Percentiles rank a stretch among this genome's conserved stretches.
phyloP scores from a whole-genome alignment of 139 green algal species.

The Pseudopediastrum boryanum region DNA sequence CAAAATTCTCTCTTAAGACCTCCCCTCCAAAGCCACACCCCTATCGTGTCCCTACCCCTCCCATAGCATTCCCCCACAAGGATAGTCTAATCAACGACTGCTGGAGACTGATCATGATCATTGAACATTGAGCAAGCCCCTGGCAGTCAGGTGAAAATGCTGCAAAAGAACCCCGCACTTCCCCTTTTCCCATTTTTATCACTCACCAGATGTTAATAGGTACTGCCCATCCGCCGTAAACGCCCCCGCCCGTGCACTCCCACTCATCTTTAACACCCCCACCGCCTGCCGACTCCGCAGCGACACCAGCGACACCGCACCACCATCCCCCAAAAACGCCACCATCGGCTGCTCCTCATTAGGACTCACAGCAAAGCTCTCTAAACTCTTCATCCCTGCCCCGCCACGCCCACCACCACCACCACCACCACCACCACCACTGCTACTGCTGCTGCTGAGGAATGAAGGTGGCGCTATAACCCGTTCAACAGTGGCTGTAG shows the following conservation, averaged over 20 bases:
- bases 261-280: conserved; percentile 86
- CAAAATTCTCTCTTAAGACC: too few relatives aligned
- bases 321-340: conserved; percentile 82
- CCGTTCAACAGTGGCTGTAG: conserved; percentile 57
- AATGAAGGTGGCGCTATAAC: conserved; percentile 51
- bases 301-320: conserved; percentile 76
- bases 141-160: too few relatives aligned
- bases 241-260: conserved; percentile 71
- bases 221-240: conserved; percentile 73
- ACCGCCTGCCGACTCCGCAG: conserved; percentile 71
- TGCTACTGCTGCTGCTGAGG: not conserved
- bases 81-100: too few relatives aligned
- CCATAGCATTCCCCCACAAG: too few relatives aligned
- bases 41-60: too few relatives aligned
- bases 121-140: too few relatives aligned
- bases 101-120: too few relatives aligned
- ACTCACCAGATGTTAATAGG: conserved; percentile 73
- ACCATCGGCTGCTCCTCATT: conserved; percentile 45
- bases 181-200: not conserved
- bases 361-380: conserved; percentile 76
- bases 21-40: too few relatives aligned
- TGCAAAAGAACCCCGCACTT: too few relatives aligned
- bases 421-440: conserved; percentile 12
- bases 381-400: conserved; percentile 61
- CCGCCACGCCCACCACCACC: conserved; percentile 4